Percentiles rank a stretch among this genome's conserved stretches.
phyloP scores from a whole-genome alignment of 768 basidiomycete genomes.

The Dendrothele bispora region DNA sequence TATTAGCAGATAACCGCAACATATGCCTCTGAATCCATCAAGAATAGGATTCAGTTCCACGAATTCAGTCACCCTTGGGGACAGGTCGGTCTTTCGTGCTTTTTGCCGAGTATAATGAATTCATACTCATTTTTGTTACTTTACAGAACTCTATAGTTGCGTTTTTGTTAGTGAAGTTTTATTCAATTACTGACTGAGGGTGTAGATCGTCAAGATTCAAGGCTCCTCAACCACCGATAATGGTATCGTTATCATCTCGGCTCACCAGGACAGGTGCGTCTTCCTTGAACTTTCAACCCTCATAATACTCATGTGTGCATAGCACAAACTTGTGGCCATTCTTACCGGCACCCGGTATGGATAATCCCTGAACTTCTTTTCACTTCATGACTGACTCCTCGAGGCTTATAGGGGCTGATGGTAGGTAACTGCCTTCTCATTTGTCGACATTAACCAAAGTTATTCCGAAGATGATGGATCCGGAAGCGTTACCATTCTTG shows the following conservation, averaged over 20 bases:
- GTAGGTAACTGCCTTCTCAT: slow-evolving; percentile 25
- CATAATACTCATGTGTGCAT: slow-evolving; percentile 10
- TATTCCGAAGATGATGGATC: slow-evolving; percentile 65
- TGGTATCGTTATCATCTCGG: slow-evolving; percentile 67
- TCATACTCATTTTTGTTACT: too few species aligned
- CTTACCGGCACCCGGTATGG: slow-evolving; percentile 70
- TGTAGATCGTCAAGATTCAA: slow-evolving; percentile 73
- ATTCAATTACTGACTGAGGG: slow-evolving; percentile 10
- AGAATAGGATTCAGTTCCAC: slow-evolving; percentile 55
- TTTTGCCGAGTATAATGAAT: slow-evolving; percentile 45
- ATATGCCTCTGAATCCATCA: slow-evolving; percentile 58
- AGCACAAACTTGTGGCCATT: slow-evolving; percentile 82
- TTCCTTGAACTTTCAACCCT: slow-evolving; percentile 3
- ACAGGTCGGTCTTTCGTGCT: slow-evolving; percentile 80
- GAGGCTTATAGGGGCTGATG: slow-evolving; percentile 46
- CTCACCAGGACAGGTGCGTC: slow-evolving; percentile 79
- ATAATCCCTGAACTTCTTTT: slow-evolving; percentile 17
- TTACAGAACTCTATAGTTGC: too few species aligned
- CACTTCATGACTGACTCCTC: slow-evolving; percentile 23
- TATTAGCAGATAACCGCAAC: slow-evolving; percentile 57
- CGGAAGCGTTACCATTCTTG: slow-evolving; percentile 59
- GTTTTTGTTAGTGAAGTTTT: slow-evolving; percentile 7
- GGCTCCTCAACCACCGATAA: slow-evolving; percentile 65
- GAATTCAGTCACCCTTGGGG: slow-evolving; percentile 85
- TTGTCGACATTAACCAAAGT: slow-evolving; percentile 19